Evolutionary conservation across 2,329 filamentous ascomycete species (phyloP).

Genomic region (Ophiostoma quercus): DNA sequence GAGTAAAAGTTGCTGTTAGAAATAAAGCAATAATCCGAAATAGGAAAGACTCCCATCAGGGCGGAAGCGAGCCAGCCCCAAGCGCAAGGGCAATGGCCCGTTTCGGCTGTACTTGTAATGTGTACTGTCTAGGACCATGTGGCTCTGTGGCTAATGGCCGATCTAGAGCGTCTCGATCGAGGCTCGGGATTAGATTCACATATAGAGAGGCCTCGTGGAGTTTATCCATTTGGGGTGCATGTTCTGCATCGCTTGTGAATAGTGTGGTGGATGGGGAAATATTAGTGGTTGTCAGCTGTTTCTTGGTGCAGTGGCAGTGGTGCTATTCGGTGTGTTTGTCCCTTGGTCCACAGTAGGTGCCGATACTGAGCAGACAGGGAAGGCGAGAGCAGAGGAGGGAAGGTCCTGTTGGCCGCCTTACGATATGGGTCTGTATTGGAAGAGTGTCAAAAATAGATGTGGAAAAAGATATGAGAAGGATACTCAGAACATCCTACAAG

Average conservation of each 20-base stretch:
- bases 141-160: not conserved
- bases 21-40: not conserved
- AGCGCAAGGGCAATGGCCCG: no score
- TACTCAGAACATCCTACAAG: no score
- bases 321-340: not conserved
- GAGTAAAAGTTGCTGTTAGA: not conserved
- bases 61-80: constrained; percentile 7
- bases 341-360: not conserved
- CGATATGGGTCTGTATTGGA: not conserved
- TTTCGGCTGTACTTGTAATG: no score
- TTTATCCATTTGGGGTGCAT: not conserved
- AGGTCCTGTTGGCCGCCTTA: not conserved
- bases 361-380: not conserved
- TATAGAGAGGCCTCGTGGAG: not conserved
- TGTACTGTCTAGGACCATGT: no score
- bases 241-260: not conserved
- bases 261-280: not conserved
- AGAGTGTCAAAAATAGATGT: not conserved
- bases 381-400: not conserved
- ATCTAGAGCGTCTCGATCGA: not conserved
- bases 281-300: no score
- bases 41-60: not conserved
- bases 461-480: not conserved
- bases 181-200: not conserved
- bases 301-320: not conserved